Evolutionary conservation across 2,329 filamentous ascomycete genomes (phyloP).

Genomic region (Diplodia intermedia): DNA sequence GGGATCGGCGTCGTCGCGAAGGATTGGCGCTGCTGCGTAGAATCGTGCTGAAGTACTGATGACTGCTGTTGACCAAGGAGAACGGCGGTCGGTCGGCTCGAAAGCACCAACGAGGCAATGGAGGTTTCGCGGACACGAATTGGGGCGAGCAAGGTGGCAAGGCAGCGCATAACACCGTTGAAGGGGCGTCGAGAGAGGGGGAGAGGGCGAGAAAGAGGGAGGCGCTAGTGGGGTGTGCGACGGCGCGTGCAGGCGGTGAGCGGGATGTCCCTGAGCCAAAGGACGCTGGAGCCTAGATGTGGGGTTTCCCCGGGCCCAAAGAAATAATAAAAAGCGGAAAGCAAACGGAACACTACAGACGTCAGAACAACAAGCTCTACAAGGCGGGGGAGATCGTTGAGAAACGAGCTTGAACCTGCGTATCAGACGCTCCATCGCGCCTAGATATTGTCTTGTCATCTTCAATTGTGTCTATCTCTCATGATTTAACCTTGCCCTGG

Average conservation of each 20-base stretch:
- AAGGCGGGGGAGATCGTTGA: too few species aligned
- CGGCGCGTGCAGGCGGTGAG: constrained; percentile 22
- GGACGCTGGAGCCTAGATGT: background rate
- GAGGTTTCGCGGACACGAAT: background rate
- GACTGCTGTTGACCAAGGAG: background rate
- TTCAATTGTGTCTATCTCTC: background rate
- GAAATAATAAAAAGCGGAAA: constrained; percentile 6
- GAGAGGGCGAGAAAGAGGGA: background rate
- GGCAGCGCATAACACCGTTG: constrained; percentile 13
- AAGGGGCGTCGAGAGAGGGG: background rate
- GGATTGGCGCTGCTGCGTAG: constrained; percentile 6
- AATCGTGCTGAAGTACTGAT: background rate
- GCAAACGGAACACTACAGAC: constrained; percentile 6
- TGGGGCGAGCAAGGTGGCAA: background rate
- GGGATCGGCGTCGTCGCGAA: background rate
- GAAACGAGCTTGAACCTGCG: background rate
- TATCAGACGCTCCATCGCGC: background rate
- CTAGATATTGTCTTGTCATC: background rate
- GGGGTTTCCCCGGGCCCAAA: background rate
- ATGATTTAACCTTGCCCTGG: background rate
- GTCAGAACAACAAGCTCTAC: background rate
- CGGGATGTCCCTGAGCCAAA: constrained; percentile 11
- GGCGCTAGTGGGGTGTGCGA: constrained; percentile 5
- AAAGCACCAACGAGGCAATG: background rate
- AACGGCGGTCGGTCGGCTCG: background rate